Evolutionary conservation across 2,329 filamentous ascomycete species (phyloP).

Genomic region (Emergomyces africanus): DNA sequence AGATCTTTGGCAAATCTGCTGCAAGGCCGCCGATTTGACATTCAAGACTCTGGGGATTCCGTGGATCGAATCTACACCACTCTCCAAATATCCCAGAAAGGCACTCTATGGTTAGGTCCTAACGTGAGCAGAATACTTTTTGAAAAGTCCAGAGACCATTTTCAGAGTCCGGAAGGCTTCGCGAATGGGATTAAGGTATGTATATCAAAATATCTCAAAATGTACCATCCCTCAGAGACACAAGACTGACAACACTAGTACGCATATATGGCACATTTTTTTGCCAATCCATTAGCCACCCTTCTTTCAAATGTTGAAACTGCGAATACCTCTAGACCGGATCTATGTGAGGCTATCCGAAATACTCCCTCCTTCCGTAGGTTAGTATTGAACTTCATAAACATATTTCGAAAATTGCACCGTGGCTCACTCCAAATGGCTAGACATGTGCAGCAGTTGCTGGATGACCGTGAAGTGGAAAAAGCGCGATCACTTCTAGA

Average conservation of each 20-base stretch:
- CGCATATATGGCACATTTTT: conserved; percentile 52
- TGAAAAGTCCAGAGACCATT: conserved; percentile 45
- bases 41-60: conserved; percentile 36
- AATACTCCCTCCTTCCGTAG: conserved; percentile 44
- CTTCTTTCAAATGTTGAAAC: conserved; percentile 28
- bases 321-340: conserved; percentile 19
- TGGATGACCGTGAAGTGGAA: conserved; percentile 24
- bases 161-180: conserved; percentile 46
- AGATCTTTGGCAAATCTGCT: conserved; percentile 40
- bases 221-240: background rate
- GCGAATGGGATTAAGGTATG: conserved; percentile 38
- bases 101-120: conserved; percentile 40
- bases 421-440: background rate
- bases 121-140: conserved; percentile 39
- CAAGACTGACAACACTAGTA: conserved; percentile 33
- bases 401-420: background rate
- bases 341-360: conserved; percentile 43
- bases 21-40: conserved; percentile 43
- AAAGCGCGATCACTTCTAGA: conserved; percentile 36
- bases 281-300: conserved; percentile 44
- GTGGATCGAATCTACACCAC: conserved; percentile 30
- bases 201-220: background rate
- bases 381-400: conserved; percentile 16
- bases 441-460: conserved; percentile 30
- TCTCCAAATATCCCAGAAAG: conserved; percentile 23